These are phyloP conservation scores for Aspergillus eucalypticola DNA, from an alignment of 2,329 filamentous ascomycete species.

Conservation along the genomic window DNA sequence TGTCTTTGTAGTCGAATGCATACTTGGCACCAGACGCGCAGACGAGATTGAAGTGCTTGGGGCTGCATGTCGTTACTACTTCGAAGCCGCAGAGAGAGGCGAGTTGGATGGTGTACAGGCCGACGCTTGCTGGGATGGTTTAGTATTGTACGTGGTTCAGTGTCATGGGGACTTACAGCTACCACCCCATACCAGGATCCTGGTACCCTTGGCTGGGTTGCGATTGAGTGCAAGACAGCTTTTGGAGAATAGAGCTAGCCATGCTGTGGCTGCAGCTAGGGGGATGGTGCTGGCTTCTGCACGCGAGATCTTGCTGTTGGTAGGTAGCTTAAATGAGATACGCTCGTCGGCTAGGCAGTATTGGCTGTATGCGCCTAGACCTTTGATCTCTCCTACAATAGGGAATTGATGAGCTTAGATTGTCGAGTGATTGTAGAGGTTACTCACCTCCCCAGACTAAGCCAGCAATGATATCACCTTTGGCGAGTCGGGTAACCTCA, in stretches of 20 bases:
- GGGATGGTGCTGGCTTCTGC: conserved; percentile 43
- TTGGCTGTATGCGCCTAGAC: conserved; percentile 43
- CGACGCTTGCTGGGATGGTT: conserved; percentile 37
- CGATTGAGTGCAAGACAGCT: conserved; percentile 38
- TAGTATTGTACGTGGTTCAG: background rate
- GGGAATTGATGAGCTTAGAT: too few relatives aligned
- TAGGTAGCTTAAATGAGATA: conserved; percentile 45
- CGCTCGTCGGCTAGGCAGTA: conserved; percentile 44
- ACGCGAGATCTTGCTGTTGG: conserved; percentile 27
- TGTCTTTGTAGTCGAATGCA: conserved; percentile 46
- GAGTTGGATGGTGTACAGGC: conserved; percentile 40
- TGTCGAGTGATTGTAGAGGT: too few relatives aligned
- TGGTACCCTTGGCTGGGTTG: conserved; percentile 7
- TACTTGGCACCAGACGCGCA: conserved; percentile 36
- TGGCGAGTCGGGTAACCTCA: conserved; percentile 28
- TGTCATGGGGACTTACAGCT: conserved; percentile 36
- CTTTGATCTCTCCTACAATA: conserved; percentile 14
- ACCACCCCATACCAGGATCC: conserved; percentile 48
- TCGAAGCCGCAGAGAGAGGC: conserved; percentile 36
- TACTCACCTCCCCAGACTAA: conserved; percentile 35
- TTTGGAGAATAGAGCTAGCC: conserved; percentile 44
- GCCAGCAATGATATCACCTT: conserved; percentile 38
- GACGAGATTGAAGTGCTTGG: conserved; percentile 34
- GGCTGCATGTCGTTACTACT: conserved; percentile 40
- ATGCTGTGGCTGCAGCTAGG: conserved; percentile 43